Percentiles rank a stretch among this genome's conserved stretches.
Evolutionary conservation across 192 early-diverging fungal genomes (phyloP).

Genomic region (Dissophora ornata): DNA sequence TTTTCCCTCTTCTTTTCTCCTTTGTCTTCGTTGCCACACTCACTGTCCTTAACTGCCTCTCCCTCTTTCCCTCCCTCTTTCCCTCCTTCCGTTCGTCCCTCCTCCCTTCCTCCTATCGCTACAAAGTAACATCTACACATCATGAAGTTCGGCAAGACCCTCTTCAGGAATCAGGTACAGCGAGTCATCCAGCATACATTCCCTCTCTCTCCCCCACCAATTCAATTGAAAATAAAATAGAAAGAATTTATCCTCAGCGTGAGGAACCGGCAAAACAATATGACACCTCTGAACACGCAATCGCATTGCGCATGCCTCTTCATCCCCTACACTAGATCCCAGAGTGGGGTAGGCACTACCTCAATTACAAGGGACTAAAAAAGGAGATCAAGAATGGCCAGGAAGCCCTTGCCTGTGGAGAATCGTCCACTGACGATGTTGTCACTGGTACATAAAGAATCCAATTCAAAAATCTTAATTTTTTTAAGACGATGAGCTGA

Average conservation of each 20-base stretch:
- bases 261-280: background rate
- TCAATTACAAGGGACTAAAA: constrained; percentile 80
- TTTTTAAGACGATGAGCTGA: too few species aligned
- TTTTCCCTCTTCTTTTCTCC: background rate
- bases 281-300: background rate
- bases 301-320: background rate
- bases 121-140: background rate
- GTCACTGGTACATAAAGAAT: constrained; percentile 39
- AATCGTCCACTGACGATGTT: constrained; percentile 43
- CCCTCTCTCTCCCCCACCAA: too few species aligned
- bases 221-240: too few species aligned
- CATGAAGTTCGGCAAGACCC: constrained; percentile 69
- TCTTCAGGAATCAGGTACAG: constrained; percentile 58
- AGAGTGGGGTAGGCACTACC: constrained; percentile 66
- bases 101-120: background rate
- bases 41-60: too few species aligned
- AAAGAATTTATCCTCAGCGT: background rate
- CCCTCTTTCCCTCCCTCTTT: background rate
- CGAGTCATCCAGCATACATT: background rate
- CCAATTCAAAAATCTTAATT: background rate
- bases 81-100: background rate
- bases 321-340: constrained; percentile 44
- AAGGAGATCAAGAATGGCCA: constrained; percentile 73
- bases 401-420: constrained; percentile 25
- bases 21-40: background rate